Percentiles rank a stretch among this genome's conserved stretches.
These are phyloP conservation scores for Akanthomyces dipterigenus DNA, from an alignment of 2,329 filamentous ascomycete species.

Conservation along the genomic window DNA sequence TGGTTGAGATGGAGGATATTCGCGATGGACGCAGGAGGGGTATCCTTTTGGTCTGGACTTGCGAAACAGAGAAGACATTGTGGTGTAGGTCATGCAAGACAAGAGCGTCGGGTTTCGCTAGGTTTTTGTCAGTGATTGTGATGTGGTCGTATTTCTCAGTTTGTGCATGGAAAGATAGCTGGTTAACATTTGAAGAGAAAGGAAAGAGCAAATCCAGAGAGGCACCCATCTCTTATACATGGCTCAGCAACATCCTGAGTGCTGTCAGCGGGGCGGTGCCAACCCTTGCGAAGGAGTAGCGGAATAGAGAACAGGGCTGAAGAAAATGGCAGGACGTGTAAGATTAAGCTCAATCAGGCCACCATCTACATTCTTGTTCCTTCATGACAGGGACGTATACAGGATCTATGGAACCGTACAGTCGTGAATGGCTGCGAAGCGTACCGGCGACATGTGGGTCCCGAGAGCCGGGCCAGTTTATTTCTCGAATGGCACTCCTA, in stretches of 20 bases:
- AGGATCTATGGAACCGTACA: background rate
- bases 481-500: conserved; percentile 3
- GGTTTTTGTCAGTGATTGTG: too few species aligned
- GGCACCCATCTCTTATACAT: background rate
- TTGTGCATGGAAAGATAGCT: too few species aligned
- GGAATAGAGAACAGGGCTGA: background rate
- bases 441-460: background rate
- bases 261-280: background rate
- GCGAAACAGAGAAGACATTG: background rate
- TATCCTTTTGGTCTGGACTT: background rate
- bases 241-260: background rate
- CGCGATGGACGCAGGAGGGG: background rate
- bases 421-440: background rate
- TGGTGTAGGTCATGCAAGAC: background rate
- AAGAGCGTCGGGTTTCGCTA: background rate
- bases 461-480: background rate
- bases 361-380: background rate
- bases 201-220: background rate
- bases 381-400: background rate
- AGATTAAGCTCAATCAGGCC: background rate
- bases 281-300: background rate
- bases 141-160: too few species aligned
- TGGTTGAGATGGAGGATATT: background rate
- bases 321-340: background rate
- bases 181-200: background rate